Evolutionary conservation across 148 eudicot species (phyloP).

Genomic region (Heliamphora exappendiculata): DNA sequence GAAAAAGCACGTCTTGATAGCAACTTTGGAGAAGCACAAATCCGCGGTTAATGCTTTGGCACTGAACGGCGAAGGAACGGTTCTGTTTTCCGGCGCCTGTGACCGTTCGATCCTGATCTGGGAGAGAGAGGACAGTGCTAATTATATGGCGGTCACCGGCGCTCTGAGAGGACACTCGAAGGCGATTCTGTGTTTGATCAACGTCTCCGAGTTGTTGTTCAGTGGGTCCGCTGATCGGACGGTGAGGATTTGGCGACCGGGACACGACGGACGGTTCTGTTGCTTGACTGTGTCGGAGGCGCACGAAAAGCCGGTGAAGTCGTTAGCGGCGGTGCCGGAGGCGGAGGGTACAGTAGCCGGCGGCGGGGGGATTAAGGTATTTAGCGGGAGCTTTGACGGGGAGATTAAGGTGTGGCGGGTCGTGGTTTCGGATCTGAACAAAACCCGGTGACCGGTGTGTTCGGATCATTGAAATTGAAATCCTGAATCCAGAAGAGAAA

Average conservation of each 20-base stretch:
- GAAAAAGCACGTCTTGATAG: constrained; percentile 21
- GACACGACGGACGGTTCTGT: constrained; percentile 31
- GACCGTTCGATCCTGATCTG: constrained; percentile 76
- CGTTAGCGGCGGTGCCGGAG: constrained; percentile 40
- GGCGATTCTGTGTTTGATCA: constrained; percentile 57
- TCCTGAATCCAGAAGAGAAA: not conserved
- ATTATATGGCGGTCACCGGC: constrained; percentile 49
- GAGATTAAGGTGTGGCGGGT: constrained; percentile 52
- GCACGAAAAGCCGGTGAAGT: constrained; percentile 53
- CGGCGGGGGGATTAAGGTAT: constrained; percentile 26
- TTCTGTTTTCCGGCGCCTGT: constrained; percentile 65
- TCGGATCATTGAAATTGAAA: not conserved
- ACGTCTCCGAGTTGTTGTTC: constrained; percentile 42
- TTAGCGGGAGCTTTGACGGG: constrained; percentile 59
- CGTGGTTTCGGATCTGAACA: constrained; percentile 17
- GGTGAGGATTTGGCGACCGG: constrained; percentile 64
- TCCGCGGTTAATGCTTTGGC: constrained; percentile 70
- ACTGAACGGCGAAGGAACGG: constrained; percentile 33
- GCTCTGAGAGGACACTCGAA: constrained; percentile 63
- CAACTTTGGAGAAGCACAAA: constrained; percentile 60
- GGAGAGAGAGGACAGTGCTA: constrained; percentile 51
- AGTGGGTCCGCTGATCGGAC: constrained; percentile 86
- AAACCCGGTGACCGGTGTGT: too few relatives aligned
- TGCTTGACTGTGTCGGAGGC: constrained; percentile 49
- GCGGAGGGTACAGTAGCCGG: not conserved